Conservation (phyloP, 1,284 basidiomycete species). For the Tilletia walkeri region DNA sequence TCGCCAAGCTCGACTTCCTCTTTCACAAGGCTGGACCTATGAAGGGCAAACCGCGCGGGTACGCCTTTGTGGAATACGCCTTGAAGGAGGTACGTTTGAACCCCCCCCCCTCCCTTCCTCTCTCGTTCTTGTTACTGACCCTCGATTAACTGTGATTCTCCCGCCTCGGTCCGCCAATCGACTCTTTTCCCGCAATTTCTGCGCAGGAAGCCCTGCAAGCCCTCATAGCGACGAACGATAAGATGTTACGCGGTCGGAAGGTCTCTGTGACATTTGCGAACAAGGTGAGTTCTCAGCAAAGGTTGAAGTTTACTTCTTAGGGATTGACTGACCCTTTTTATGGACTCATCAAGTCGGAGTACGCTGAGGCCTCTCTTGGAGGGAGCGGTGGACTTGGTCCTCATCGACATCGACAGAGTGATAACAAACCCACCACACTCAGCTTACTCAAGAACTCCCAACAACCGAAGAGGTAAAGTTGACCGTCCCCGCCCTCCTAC, state of each 20-base stretch:
- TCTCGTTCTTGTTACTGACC: background rate
- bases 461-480: slow-evolving; percentile 64
- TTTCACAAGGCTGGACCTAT: slow-evolving; percentile 87
- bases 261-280: slow-evolving; percentile 85
- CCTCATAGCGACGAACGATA: slow-evolving; percentile 71
- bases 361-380: background rate
- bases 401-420: slow-evolving; percentile 26
- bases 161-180: too few relatives aligned
- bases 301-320: background rate
- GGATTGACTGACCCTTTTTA: background rate
- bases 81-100: slow-evolving; percentile 60
- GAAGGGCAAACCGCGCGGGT: slow-evolving; percentile 89
- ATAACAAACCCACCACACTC: slow-evolving; percentile 75
- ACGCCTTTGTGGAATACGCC: slow-evolving; percentile 86
- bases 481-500: background rate
- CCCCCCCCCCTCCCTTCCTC: too few relatives aligned
- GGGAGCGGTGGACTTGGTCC: slow-evolving; percentile 26
- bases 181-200: too few relatives aligned
- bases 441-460: slow-evolving; percentile 76
- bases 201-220: slow-evolving; percentile 73
- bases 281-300: slow-evolving; percentile 68
- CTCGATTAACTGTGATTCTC: too few relatives aligned
- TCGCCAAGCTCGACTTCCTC: slow-evolving; percentile 86
- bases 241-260: slow-evolving; percentile 78
- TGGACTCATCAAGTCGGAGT: too few relatives aligned